phyloP scores from a whole-genome alignment of 306 rosid genomes.

The Quercus glauca region DNA sequence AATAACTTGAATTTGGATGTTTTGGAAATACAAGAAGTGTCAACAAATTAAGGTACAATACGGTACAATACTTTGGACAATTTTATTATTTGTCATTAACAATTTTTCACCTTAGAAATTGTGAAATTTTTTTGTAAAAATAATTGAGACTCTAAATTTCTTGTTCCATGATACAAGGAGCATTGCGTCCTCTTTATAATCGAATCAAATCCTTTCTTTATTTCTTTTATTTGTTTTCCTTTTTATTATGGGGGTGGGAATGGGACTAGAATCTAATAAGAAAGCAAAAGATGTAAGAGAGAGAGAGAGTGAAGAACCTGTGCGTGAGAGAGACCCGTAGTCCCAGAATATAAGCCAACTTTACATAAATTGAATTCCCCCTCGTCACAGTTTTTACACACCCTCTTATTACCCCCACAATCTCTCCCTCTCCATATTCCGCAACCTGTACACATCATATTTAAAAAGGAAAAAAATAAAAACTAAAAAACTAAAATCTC shows the following conservation, averaged over 20 bases:
- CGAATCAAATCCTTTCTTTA: slow-evolving; percentile 60
- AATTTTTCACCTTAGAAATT: no score
- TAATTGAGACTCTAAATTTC: no score
- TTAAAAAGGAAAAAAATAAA: background rate
- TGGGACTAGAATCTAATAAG: slow-evolving; percentile 30
- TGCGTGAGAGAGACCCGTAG: slow-evolving; percentile 80
- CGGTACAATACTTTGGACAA: no score
- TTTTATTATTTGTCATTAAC: no score
- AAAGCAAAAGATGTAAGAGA: slow-evolving; percentile 14
- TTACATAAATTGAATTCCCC: slow-evolving; percentile 52
- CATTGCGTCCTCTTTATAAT: slow-evolving; percentile 38
- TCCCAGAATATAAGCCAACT: slow-evolving; percentile 85
- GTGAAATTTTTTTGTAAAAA: no score
- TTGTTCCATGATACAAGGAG: slow-evolving; percentile 53
- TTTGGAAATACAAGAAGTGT: no score
- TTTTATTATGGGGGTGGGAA: slow-evolving; percentile 6
- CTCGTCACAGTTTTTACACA: slow-evolving; percentile 73
- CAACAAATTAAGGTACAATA: no score
- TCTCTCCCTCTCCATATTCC: slow-evolving; percentile 68
- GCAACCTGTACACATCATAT: slow-evolving; percentile 56
- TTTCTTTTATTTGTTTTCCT: slow-evolving; percentile 8
- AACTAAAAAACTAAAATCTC: background rate
- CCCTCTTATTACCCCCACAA: slow-evolving; percentile 84
- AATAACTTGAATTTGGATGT: no score
- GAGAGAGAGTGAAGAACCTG: slow-evolving; percentile 48